Percentiles rank a stretch among this genome's conserved stretches.
phyloP scores from a whole-genome alignment of 768 basidiomycete genomes.

The Lentinus tigrinus region DNA sequence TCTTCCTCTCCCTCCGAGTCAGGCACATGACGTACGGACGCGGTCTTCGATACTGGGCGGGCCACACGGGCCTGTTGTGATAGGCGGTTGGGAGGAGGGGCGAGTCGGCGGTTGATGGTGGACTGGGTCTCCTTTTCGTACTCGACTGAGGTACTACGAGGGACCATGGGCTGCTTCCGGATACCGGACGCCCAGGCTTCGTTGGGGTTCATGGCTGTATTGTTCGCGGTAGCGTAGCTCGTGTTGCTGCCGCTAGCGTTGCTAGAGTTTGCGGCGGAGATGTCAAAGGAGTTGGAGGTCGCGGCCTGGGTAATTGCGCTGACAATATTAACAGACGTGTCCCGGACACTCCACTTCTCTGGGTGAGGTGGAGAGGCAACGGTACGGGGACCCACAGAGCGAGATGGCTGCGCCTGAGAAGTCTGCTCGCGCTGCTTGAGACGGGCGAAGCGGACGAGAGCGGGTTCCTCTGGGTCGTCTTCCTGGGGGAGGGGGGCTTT shows the following conservation, averaged over 20 bases:
- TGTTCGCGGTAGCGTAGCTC: constrained; percentile 8
- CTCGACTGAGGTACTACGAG: constrained; percentile 78
- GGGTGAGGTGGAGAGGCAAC: constrained; percentile 46
- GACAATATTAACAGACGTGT: constrained; percentile 86
- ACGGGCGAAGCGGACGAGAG: constrained; percentile 47
- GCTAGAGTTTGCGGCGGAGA: constrained; percentile 16
- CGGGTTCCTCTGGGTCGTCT: constrained; percentile 45
- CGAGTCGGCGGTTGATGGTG: constrained; percentile 54
- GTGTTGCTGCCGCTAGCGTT: constrained; percentile 10
- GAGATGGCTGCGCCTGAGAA: constrained; percentile 19
- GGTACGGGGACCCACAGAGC: constrained; percentile 27
- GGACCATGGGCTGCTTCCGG: constrained; percentile 46
- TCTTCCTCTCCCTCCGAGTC: constrained; percentile 67
- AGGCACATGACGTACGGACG: constrained; percentile 58
- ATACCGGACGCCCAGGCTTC: constrained; percentile 66
- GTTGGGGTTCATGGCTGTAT: constrained; percentile 47
- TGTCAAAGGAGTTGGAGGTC: constrained; percentile 26
- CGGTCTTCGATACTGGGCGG: constrained; percentile 55
- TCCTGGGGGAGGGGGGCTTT: constrained; percentile 36
- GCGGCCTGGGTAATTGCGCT: constrained; percentile 78
- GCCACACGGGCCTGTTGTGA: constrained; percentile 28
- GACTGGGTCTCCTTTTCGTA: constrained; percentile 68
- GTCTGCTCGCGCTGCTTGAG: constrained; percentile 45
- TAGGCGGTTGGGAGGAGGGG: constrained; percentile 54
- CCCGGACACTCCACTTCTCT: constrained; percentile 70